Evolutionary conservation across 495 filamentous ascomycete genomes (phyloP).

Genomic region (Aspergillus avenaceus): DNA sequence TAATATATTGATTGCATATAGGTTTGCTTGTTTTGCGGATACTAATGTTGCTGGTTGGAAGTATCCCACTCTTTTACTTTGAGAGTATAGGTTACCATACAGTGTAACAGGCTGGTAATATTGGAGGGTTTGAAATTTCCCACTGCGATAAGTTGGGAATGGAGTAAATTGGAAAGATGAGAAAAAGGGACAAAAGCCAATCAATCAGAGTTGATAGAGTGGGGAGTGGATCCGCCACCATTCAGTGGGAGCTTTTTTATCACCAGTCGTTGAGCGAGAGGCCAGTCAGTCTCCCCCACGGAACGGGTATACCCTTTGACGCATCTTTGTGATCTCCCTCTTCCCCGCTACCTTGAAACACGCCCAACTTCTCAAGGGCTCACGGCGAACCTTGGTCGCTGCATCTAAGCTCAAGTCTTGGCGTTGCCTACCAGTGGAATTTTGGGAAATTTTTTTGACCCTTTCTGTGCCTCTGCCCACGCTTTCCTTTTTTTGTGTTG

Average conservation of each 20-base stretch:
- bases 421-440: constrained; percentile 20
- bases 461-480: constrained; percentile 10
- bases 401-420: constrained; percentile 34
- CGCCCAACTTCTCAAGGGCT: constrained; percentile 10
- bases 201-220: constrained; percentile 8
- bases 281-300: constrained; percentile 22
- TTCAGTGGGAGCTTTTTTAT: constrained; percentile 12
- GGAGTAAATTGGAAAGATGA: constrained; percentile 1
- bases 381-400: constrained; percentile 37
- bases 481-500: constrained; percentile 16
- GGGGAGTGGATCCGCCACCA: constrained; percentile 8
- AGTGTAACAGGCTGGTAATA: neutral
- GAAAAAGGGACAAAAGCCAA: constrained; percentile 8
- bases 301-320: constrained; percentile 40
- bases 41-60: too few species aligned
- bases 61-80: neutral
- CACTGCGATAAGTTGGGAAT: neutral
- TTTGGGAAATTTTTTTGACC: constrained; percentile 11
- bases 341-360: constrained; percentile 42
- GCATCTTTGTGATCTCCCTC: constrained; percentile 34
- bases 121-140: neutral
- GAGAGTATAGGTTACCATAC: neutral
- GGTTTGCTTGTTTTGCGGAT: too few species aligned
- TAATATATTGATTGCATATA: too few species aligned
- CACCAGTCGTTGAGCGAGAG: constrained; percentile 7